phyloP scores from a whole-genome alignment of 1,139 yeast species.

The Saccharomyces hybrid region DNA sequence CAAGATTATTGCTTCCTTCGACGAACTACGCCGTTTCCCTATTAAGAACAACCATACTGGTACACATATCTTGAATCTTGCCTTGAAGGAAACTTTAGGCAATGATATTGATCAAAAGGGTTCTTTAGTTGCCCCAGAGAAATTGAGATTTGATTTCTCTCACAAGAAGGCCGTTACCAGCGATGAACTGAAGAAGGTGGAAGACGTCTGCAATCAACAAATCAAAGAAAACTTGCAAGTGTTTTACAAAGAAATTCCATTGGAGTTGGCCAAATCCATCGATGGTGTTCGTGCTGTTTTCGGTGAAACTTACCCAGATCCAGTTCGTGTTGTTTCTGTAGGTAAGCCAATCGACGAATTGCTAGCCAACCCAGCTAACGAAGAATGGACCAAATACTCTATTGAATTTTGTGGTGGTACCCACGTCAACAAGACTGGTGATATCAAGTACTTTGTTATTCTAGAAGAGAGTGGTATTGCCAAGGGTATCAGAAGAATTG shows the following conservation, averaged over 20 bases:
- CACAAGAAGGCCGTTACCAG: conserved; percentile 75
- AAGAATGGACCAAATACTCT: conserved; percentile 69
- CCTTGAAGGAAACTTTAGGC: conserved; percentile 79
- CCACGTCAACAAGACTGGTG: conserved; percentile 87
- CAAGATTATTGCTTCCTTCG: conserved; percentile 75
- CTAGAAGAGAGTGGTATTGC: conserved; percentile 97
- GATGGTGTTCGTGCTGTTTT: conserved; percentile 92
- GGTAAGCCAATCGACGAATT: conserved; percentile 86
- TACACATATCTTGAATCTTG: conserved; percentile 89
- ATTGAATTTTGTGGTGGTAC: conserved; percentile 99
- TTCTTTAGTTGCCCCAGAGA: conserved; percentile 91
- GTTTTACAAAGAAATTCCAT: conserved; percentile 73
- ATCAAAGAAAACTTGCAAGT: conserved; percentile 67
- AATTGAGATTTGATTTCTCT: conserved; percentile 90
- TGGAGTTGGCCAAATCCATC: conserved; percentile 64
- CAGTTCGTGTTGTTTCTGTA: conserved; percentile 94
- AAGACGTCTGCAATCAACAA: conserved; percentile 61
- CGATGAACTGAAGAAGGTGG: conserved; percentile 68
- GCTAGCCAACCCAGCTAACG: conserved; percentile 58
- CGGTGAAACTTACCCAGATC: conserved; percentile 98
- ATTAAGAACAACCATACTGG: conserved; percentile 97
- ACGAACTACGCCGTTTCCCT: conserved; percentile 93
- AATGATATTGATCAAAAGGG: conserved; percentile 92
- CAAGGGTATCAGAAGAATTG: conserved; percentile 96
- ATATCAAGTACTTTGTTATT: conserved; percentile 82